phyloP scores from a whole-genome alignment of 2,329 filamentous ascomycete species.

The Cercospora zeina region DNA sequence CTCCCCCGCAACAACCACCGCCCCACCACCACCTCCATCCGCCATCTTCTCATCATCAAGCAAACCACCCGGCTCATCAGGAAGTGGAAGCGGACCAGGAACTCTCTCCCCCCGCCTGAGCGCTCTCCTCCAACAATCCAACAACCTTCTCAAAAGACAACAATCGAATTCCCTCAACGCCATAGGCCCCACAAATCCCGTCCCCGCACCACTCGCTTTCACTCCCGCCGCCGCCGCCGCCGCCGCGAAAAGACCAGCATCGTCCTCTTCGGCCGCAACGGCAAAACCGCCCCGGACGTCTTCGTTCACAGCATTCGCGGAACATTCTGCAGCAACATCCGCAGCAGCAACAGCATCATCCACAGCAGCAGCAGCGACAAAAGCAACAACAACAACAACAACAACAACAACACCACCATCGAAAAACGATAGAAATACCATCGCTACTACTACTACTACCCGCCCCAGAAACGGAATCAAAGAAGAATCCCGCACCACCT shows the following conservation, averaged over 20 bases:
- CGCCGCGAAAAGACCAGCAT: neutral
- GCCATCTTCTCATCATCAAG: neutral
- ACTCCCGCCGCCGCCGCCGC: no score
- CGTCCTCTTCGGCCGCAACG: neutral
- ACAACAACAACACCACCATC: neutral
- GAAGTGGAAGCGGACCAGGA: no score
- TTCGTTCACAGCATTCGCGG: no score
- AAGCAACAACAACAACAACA: neutral
- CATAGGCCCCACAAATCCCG: neutral
- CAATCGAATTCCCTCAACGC: neutral
- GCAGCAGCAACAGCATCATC: neutral
- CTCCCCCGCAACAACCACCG: neutral
- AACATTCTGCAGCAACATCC: neutral
- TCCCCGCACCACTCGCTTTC: no score
- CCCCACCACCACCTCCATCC: neutral
- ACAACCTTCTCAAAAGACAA: slow-evolving; percentile 1
- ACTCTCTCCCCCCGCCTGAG: slow-evolving; percentile 2
- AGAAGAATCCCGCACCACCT: neutral
- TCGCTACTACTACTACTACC: neutral
- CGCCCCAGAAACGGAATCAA: neutral
- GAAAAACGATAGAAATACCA: neutral
- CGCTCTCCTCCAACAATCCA: neutral
- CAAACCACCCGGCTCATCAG: no score
- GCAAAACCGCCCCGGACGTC: neutral
- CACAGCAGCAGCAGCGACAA: neutral